Conservation (phyloP, 805 yeast genomes). For the Saccharomycopsis babjevae region DNA sequence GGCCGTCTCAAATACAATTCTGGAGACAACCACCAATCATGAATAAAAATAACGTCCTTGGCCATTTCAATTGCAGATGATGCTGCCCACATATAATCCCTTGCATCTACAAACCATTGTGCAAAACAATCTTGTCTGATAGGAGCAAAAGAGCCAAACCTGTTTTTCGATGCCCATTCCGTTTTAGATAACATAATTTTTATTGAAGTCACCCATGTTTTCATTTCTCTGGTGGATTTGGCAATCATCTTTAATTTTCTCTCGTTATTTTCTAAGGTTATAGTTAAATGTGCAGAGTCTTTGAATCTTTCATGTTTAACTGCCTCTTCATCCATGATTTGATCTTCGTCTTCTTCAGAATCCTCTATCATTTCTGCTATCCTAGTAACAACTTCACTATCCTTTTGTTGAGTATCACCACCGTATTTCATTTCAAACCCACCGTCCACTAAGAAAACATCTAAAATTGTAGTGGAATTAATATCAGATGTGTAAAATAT, state of each 20-base stretch:
- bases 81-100: constrained; percentile 96
- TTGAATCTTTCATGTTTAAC: constrained; percentile 23
- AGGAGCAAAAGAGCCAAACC: constrained; percentile 92
- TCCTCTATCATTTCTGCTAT: constrained; percentile 30
- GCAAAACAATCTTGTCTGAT: constrained; percentile 76
- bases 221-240: constrained; percentile 51
- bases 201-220: constrained; percentile 68
- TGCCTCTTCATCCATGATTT: constrained; percentile 34
- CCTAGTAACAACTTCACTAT: constrained; percentile 13
- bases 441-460: constrained; percentile 82
- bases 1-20: constrained; percentile 90
- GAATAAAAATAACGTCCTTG: constrained; percentile 83
- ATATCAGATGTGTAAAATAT: constrained; percentile 79
- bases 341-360: constrained; percentile 31
- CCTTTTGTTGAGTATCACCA: constrained; percentile 26
- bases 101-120: constrained; percentile 93
- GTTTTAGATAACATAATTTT: constrained; percentile 56
- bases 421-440: constrained; percentile 50
- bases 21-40: constrained; percentile 98
- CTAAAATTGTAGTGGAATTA: constrained; percentile 78
- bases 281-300: constrained; percentile 39
- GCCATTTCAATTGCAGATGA: constrained; percentile 91
- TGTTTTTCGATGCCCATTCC: constrained; percentile 59
- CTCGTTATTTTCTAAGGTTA: constrained; percentile 61
- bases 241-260: constrained; percentile 67